phyloP scores from a whole-genome alignment of 108 stramenopile genomes.

The Seminavis robusta region DNA sequence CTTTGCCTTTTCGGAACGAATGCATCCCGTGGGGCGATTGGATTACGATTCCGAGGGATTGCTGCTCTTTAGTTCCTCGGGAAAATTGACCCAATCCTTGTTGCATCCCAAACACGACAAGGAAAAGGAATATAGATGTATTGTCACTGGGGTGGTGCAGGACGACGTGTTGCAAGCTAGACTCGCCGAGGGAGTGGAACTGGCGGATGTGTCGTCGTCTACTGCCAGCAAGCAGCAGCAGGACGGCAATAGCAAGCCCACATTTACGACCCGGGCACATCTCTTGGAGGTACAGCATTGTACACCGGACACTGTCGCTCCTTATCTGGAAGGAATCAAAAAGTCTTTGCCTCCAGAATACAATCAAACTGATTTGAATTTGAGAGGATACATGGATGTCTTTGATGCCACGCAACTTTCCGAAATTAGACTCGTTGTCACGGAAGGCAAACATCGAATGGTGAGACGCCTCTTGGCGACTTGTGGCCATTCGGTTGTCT shows the following conservation, averaged over 20 bases:
- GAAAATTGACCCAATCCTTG: slow-evolving; percentile 71
- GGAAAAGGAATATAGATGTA: slow-evolving; percentile 79
- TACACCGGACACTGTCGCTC: not conserved
- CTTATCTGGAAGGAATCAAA: slow-evolving; percentile 22
- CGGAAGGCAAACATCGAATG: slow-evolving; percentile 87
- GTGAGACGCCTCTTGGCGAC: slow-evolving; percentile 82
- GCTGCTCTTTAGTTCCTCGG: slow-evolving; percentile 70
- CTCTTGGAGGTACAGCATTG: not conserved
- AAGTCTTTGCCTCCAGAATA: slow-evolving; percentile 40
- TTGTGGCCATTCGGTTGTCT: slow-evolving; percentile 73
- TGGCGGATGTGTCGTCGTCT: slow-evolving; percentile 65
- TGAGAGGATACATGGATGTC: slow-evolving; percentile 38
- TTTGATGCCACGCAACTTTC: slow-evolving; percentile 36
- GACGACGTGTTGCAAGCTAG: slow-evolving; percentile 32
- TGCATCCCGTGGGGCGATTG: slow-evolving; percentile 85
- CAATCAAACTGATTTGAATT: slow-evolving; percentile 28
- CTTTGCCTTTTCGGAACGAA: slow-evolving; percentile 5
- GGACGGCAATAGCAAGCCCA: slow-evolving; percentile 23
- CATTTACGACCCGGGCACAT: slow-evolving; percentile 32
- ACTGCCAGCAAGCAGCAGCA: no score
- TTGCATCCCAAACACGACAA: slow-evolving; percentile 71
- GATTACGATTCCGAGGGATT: slow-evolving; percentile 87
- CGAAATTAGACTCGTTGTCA: slow-evolving; percentile 63
- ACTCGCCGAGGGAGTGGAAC: slow-evolving; percentile 62
- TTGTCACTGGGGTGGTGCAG: slow-evolving; percentile 62